These are phyloP conservation scores for Potentilla sterilis DNA, from an alignment of 306 rosid species.

Conservation along the genomic window DNA sequence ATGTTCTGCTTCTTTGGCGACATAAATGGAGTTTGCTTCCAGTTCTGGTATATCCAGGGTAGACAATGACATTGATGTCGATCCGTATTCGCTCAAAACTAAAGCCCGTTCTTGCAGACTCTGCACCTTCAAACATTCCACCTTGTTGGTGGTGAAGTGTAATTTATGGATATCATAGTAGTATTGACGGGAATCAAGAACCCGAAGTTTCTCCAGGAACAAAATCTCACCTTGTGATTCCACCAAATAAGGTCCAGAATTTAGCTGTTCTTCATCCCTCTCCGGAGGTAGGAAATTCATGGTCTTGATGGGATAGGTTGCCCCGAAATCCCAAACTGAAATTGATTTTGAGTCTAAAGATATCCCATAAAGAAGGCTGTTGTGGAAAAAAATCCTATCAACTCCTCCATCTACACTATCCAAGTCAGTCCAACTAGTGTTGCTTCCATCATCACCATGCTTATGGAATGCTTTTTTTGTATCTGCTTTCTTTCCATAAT, in stretches of 20 bases:
- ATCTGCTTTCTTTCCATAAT: background rate
- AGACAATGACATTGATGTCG: background rate
- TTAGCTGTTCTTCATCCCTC: background rate
- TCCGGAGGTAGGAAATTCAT: background rate
- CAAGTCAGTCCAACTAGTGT: background rate
- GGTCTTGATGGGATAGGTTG: background rate
- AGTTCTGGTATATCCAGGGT: background rate
- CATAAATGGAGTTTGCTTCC: background rate
- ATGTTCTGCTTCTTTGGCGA: background rate
- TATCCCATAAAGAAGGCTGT: background rate
- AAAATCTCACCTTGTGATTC: background rate
- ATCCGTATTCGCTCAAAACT: background rate
- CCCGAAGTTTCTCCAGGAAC: background rate
- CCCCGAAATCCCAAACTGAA: background rate
- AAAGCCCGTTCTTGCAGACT: background rate
- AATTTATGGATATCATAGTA: background rate
- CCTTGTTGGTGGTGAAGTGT: background rate
- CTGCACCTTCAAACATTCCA: background rate
- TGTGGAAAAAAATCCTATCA: background rate
- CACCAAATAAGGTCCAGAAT: background rate
- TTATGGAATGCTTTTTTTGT: background rate
- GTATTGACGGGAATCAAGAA: background rate
- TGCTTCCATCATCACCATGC: background rate
- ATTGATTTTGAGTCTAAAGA: background rate
- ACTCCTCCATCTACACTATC: background rate